These are phyloP conservation scores for Aspergillus thermomutatus DNA, from an alignment of 2,329 filamentous ascomycete species.

Conservation along the genomic window DNA sequence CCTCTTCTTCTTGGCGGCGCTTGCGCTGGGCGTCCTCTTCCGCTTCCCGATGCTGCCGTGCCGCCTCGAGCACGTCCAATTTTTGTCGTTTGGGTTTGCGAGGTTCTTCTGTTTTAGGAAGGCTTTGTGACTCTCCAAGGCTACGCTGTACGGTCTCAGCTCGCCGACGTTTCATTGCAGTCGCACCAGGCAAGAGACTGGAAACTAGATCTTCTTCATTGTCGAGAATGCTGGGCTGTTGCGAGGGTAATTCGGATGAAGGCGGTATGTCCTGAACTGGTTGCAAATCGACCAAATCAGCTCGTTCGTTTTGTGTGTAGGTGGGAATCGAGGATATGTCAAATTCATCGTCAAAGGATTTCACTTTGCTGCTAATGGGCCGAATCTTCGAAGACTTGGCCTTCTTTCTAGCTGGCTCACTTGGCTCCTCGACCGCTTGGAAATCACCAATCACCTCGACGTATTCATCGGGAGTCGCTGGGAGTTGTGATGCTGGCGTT, in stretches of 20 bases:
- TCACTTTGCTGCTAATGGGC: constrained; percentile 55
- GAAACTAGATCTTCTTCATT: constrained; percentile 61
- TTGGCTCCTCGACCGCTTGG: constrained; percentile 16
- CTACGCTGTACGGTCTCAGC: constrained; percentile 57
- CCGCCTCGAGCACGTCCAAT: constrained; percentile 66
- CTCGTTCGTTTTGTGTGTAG: constrained; percentile 29
- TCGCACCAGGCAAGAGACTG: constrained; percentile 70
- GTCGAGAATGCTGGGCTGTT: constrained; percentile 23
- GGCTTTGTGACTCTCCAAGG: constrained; percentile 21
- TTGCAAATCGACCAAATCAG: constrained; percentile 10
- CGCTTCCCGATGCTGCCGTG: constrained; percentile 50
- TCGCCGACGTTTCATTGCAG: constrained; percentile 74
- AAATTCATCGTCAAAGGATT: constrained; percentile 66
- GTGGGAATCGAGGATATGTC: constrained; percentile 42
- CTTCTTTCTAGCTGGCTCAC: constrained; percentile 11
- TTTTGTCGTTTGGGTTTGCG: constrained; percentile 54
- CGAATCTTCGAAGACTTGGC: constrained; percentile 25
- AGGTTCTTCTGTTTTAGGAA: constrained; percentile 25
- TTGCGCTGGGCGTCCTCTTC: constrained; percentile 54
- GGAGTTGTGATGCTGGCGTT: constrained; percentile 1
- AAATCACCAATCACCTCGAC: constrained; percentile 10
- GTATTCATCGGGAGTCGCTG: constrained; percentile 5
- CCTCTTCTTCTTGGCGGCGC: constrained; percentile 63
- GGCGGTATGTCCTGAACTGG: constrained; percentile 20
- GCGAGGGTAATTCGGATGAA: constrained; percentile 22